Base-by-base conservation (phyloP, 2,329 filamentous ascomycete genomes). In the Madurella fahalii region DNA sequence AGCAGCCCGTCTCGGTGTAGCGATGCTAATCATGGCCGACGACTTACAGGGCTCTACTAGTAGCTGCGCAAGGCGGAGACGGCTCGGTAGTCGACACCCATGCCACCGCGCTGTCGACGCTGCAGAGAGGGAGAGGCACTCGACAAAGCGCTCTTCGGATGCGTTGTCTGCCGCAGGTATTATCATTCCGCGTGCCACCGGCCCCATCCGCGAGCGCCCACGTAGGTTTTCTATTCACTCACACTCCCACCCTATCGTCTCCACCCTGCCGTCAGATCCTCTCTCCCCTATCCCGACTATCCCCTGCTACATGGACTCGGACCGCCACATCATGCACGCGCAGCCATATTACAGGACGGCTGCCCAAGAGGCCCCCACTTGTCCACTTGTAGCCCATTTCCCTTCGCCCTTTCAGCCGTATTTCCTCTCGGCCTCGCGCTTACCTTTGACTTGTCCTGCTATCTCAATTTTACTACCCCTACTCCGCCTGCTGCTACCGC, bases 181-280 rank as follows among this genome's bases (percentile, higher is more conserved):
- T 66, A 64, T 52, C 64, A 67, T 49, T 52, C 60, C 16, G 58
- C 59, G 44, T 68, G 64, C 46, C 59, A 66, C 44, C 53, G 47
- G 42, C 62, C 64, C 9, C 37, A 54, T 37, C 60, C 63, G 15
- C 53, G 47, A 34, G 53, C 54, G 16, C 45, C 52, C 20, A 55
- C 18, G 61, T 61, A 61, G 47, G 57, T 60, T 5, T 16, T 34
- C 32, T n/a, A n/a, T 25, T 5, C n/a, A 30, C 16, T 13, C 25
- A 5, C n/a, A 30, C 16, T 13, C 15, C 16, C 40, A 13, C 5
- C 9, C 45, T 34, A 34, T 12, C n/a, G 44, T 57, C 34, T 42
- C 47, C 44, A 52, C 47, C 17, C 18, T 16, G 25, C 16, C 9
- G 8, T 39, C 31, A 16, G 16, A 5, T 44, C 39, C 15, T 39